Conservation (phyloP, 2,329 filamentous ascomycete genomes). For the Talaromyces amestolkiae region DNA sequence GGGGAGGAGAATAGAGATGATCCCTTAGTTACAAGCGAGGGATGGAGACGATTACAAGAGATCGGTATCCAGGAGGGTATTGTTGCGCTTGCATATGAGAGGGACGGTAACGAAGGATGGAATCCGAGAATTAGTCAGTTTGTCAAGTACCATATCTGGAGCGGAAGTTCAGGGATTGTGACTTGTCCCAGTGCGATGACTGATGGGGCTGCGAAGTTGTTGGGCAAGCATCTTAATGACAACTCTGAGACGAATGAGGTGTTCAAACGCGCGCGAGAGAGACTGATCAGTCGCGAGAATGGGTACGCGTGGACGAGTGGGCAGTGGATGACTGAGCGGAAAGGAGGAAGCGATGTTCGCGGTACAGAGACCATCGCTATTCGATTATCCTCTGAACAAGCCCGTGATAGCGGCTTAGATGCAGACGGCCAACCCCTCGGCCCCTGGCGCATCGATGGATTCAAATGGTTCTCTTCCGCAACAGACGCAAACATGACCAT, state of each 20-base stretch:
- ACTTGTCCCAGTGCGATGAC: slow-evolving; percentile 31
- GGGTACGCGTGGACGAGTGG: slow-evolving; percentile 64
- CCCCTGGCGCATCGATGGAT: slow-evolving; percentile 61
- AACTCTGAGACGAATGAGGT: slow-evolving; percentile 21
- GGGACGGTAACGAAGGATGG: slow-evolving; percentile 9
- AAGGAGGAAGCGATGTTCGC: slow-evolving; percentile 67
- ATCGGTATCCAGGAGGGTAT: slow-evolving; percentile 28
- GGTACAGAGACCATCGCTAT: slow-evolving; percentile 63
- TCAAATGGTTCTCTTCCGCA: slow-evolving; percentile 68
- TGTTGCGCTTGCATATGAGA: slow-evolving; percentile 25
- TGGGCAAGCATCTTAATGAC: slow-evolving; percentile 25
- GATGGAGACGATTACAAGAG: slow-evolving; percentile 27
- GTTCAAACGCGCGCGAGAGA: slow-evolving; percentile 23
- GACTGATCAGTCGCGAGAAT: slow-evolving; percentile 54
- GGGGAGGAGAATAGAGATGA: slow-evolving; percentile 28
- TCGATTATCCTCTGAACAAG: slow-evolving; percentile 27
- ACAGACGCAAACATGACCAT: slow-evolving; percentile 65
- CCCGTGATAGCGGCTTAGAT: slow-evolving; percentile 27
- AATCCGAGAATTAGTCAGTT: slow-evolving; percentile 28
- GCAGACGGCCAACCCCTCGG: slow-evolving; percentile 47
- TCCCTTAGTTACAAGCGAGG: slow-evolving; percentile 27
- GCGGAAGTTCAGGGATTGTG: slow-evolving; percentile 27
- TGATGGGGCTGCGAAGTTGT: slow-evolving; percentile 28
- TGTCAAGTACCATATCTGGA: slow-evolving; percentile 26
- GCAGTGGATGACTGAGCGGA: slow-evolving; percentile 75